Evolutionary conservation across 371 early-diverging fungal species (phyloP).

Genomic region (Apophysomyces elegans): DNA sequence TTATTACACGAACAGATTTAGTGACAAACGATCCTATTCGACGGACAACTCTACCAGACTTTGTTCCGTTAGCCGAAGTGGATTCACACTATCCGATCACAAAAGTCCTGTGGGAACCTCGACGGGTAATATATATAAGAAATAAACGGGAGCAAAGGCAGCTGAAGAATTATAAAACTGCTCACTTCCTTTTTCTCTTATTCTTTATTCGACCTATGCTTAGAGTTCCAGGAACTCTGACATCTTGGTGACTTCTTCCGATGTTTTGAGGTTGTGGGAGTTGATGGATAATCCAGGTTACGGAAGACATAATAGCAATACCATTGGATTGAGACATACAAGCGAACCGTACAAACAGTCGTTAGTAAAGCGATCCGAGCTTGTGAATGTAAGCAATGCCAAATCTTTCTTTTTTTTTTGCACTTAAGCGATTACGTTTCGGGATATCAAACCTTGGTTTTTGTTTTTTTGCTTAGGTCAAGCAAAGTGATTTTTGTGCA

Average conservation of each 20-base stretch:
- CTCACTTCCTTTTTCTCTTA: not conserved
- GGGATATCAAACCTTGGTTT: not conserved
- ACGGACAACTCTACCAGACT: conserved; percentile 50
- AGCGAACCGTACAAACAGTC: conserved; percentile 13
- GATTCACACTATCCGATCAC: conserved; percentile 90
- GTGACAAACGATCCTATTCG: conserved; percentile 27
- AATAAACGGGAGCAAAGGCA: not conserved
- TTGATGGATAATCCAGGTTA: conserved; percentile 60
- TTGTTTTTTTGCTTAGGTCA: conserved; percentile 32
- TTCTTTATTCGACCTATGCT: not conserved
- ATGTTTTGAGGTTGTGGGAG: conserved; percentile 89
- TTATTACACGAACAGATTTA: conserved; percentile 62
- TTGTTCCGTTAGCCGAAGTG: conserved; percentile 76
- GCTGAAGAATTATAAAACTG: not conserved
- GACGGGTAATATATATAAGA: conserved; percentile 49
- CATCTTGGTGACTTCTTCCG: conserved; percentile 88
- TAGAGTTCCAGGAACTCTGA: conserved; percentile 55
- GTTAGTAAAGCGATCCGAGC: conserved; percentile 50
- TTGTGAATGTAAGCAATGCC: conserved; percentile 58
- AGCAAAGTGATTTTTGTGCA: conserved; percentile 75
- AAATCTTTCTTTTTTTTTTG: not conserved
- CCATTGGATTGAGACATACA: conserved; percentile 36
- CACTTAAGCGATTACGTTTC: not conserved
- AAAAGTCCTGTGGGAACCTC: conserved; percentile 90
- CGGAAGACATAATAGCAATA: conserved; percentile 31